phyloP scores from a whole-genome alignment of 2,329 filamentous ascomycete species.

The Nothophaeocryptopus gaeumannii region DNA sequence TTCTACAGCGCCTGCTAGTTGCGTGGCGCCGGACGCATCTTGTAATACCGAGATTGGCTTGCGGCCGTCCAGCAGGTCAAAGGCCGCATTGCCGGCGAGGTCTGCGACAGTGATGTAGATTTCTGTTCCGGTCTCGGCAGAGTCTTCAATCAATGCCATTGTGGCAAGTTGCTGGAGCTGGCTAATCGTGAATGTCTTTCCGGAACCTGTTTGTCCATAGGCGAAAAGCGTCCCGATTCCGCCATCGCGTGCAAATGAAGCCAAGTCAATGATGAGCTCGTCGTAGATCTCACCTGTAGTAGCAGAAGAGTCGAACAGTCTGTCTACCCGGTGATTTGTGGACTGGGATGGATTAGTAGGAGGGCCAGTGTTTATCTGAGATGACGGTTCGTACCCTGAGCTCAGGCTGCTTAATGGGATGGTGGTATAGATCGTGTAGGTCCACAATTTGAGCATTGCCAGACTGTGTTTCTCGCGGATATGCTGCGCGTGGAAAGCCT shows the following conservation, averaged over 20 bases:
- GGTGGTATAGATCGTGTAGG: conserved; percentile 9
- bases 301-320: background rate
- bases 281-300: conserved; percentile 4
- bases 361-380: background rate
- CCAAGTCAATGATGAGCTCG: background rate
- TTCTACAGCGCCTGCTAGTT: conserved; percentile 5
- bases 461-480: background rate
- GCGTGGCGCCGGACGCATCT: conserved; percentile 3
- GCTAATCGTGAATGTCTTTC: conserved; percentile 12
- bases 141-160: background rate
- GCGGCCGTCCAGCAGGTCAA: conserved; percentile 8
- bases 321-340: conserved; percentile 1
- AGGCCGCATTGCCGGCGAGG: conserved; percentile 7
- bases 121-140: background rate
- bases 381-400: conserved; percentile 2
- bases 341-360: background rate
- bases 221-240: conserved; percentile 12
- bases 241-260: background rate
- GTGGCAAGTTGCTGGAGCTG: conserved; percentile 8
- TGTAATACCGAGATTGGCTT: conserved; percentile 4
- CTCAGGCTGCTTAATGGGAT: background rate
- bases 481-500: conserved; percentile 3
- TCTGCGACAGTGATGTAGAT: conserved; percentile 7
- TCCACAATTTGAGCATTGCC: conserved; percentile 1
- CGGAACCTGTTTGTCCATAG: conserved; percentile 11